A percentile compares a stretch with the other conserved stretches of the same genome.
phyloP scores from a whole-genome alignment of 768 basidiomycete genomes.

The Serendipita indica region DNA sequence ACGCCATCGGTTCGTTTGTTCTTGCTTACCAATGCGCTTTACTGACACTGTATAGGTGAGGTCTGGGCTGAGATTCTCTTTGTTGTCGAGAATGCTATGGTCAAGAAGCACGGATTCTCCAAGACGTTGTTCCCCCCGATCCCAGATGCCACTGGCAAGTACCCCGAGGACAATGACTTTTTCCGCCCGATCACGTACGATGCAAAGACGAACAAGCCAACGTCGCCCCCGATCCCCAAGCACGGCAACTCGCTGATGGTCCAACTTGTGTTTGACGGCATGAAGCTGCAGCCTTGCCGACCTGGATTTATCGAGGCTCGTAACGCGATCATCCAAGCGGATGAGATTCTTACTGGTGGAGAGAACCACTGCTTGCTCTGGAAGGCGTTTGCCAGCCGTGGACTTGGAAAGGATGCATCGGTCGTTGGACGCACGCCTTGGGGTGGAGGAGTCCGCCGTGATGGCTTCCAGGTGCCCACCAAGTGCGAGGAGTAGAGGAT shows the following conservation, averaged over 20 bases:
- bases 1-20: slow-evolving; percentile 19
- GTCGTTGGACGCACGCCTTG: slow-evolving; percentile 72
- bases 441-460: slow-evolving; percentile 73
- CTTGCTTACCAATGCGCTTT: not conserved
- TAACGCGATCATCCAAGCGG: slow-evolving; percentile 82
- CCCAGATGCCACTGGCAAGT: slow-evolving; percentile 43
- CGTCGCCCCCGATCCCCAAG: slow-evolving; percentile 55
- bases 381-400: slow-evolving; percentile 69
- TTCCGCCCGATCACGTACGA: slow-evolving; percentile 36
- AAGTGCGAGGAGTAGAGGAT: too few relatives aligned
- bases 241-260: slow-evolving; percentile 80
- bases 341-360: slow-evolving; percentile 76
- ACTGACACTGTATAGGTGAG: slow-evolving; percentile 55
- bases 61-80: slow-evolving; percentile 92
- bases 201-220: slow-evolving; percentile 28
- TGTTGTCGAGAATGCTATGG: slow-evolving; percentile 58
- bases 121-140: slow-evolving; percentile 69
- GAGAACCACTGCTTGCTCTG: slow-evolving; percentile 85
- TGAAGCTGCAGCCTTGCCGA: slow-evolving; percentile 91
- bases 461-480: not conserved
- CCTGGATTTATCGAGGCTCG: slow-evolving; percentile 83
- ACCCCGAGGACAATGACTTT: slow-evolving; percentile 55
- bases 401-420: slow-evolving; percentile 48
- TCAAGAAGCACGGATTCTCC: slow-evolving; percentile 69
- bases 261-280: slow-evolving; percentile 74